These are phyloP conservation scores for Nidula microcarpa DNA, from an alignment of 768 basidiomycete species.

Conservation along the genomic window DNA sequence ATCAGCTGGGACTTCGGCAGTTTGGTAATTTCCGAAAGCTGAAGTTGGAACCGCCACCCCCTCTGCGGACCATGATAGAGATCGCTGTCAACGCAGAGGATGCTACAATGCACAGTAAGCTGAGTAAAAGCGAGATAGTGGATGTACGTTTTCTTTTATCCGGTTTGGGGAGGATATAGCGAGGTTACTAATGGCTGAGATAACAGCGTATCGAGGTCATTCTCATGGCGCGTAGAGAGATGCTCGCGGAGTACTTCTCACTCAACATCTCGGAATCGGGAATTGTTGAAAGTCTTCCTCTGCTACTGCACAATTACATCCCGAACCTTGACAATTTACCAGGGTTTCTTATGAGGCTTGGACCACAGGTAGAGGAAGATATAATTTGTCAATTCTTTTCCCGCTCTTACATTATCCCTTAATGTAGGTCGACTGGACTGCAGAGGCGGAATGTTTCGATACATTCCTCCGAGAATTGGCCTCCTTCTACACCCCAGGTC, in stretches of 20 bases:
- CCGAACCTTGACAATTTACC: conserved; percentile 92
- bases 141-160: conserved; percentile 44
- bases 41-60: conserved; percentile 80
- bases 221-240: conserved; percentile 61
- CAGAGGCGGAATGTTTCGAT: conserved; percentile 82
- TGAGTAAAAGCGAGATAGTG: conserved; percentile 62
- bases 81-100: conserved; percentile 77
- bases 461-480: conserved; percentile 87
- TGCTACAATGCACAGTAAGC: conserved; percentile 47
- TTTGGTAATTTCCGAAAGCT: conserved; percentile 81
- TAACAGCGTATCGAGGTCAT: conserved; percentile 61
- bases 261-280: conserved; percentile 67
- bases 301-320: conserved; percentile 82
- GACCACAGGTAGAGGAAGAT: conserved; percentile 82
- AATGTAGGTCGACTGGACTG: conserved; percentile 85
- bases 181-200: too few relatives aligned
- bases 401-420: too few relatives aligned
- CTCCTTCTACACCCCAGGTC: conserved; percentile 82
- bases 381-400: too few relatives aligned
- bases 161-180: background rate
- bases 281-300: conserved; percentile 70
- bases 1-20: conserved; percentile 88
- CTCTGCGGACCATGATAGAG: conserved; percentile 63
- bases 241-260: conserved; percentile 92
- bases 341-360: conserved; percentile 84